Conservation (phyloP, 1,284 basidiomycete genomes). For the Boletus mariae region DNA sequence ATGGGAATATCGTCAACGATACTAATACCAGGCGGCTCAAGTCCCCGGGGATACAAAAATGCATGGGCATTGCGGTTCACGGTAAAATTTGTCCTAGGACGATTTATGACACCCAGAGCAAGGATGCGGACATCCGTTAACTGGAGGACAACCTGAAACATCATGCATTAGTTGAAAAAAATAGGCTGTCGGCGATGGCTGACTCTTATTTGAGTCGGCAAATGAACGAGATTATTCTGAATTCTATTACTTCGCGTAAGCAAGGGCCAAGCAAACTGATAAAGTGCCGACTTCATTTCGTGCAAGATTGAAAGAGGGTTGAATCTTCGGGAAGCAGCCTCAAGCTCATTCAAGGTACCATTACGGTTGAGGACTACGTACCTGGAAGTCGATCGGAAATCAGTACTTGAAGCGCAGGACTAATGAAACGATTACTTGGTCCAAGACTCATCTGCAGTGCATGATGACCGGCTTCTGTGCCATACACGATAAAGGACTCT, state of each 20-base stretch:
- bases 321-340: slow-evolving; percentile 61
- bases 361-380: slow-evolving; percentile 72
- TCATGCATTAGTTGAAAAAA: slow-evolving; percentile 9
- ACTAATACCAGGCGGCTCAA: slow-evolving; percentile 30
- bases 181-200: slow-evolving; percentile 17
- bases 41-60: slow-evolving; percentile 66
- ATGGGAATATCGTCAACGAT: neutral
- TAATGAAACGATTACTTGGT: slow-evolving; percentile 52
- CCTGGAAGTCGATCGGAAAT: slow-evolving; percentile 36
- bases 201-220: slow-evolving; percentile 60
- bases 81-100: slow-evolving; percentile 50
- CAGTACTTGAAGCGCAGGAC: neutral
- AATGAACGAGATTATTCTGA: slow-evolving; percentile 59
- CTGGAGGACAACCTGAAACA: slow-evolving; percentile 57
- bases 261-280: neutral
- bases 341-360: slow-evolving; percentile 66
- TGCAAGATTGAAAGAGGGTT: slow-evolving; percentile 64
- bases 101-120: slow-evolving; percentile 61
- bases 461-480: slow-evolving; percentile 62
- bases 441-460: slow-evolving; percentile 78
- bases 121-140: slow-evolving; percentile 71
- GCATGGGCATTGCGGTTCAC: slow-evolving; percentile 63
- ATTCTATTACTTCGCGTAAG: slow-evolving; percentile 37
- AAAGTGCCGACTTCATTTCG: slow-evolving; percentile 60
- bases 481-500: slow-evolving; percentile 60